Base-by-base conservation (phyloP, 1,284 basidiomycete genomes). In the Stygiomarasmius scandens region DNA sequence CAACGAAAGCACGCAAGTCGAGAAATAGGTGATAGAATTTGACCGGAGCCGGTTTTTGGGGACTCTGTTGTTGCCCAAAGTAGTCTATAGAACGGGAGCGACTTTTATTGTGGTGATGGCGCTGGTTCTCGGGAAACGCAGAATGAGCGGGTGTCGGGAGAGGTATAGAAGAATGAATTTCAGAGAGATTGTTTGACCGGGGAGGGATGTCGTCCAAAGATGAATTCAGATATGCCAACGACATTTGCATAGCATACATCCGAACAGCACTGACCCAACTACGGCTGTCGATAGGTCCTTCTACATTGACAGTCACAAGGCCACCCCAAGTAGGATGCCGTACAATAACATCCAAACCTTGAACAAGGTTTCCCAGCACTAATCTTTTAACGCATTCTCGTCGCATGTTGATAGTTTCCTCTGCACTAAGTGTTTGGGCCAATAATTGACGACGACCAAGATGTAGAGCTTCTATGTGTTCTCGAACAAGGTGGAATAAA, bases 321-420 rank as follows among this genome's bases (percentile, higher is more conserved):
- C 88, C 91, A 19, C 96, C 96, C 79, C 92, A 93, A 10, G 86
- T 89, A 12, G 96, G 92, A 74, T 98, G 95, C 20, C 96, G 84
- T 11, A 98, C 96, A 65, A 99, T 96, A 59, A 98, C 88, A 68
- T 98, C 96, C 48, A 98, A 76, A 2, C 90, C 92, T 69, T 98
- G 96, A 0, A 92, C 88, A 55, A 97, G 83, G 70, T 98, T 99
- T 48, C 93, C 95, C 56, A 85, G 86, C 54, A 96, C 95, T 8
- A 99, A 84, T 48, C 93, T 80, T 12, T 85, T 86, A 4, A 98
- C 95, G 69, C 95, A 96, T 61, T 96, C 94, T 49, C 88, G 82
- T 56, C 94, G 81, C 65, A 98, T 81, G 52, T 86, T 87, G 41
- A 86, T 77, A 0, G 93, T 92, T 74, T 99, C 96, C 64, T 97